phyloP scores from a whole-genome alignment of 108 stramenopile species.

The Skeletonema grethae region DNA sequence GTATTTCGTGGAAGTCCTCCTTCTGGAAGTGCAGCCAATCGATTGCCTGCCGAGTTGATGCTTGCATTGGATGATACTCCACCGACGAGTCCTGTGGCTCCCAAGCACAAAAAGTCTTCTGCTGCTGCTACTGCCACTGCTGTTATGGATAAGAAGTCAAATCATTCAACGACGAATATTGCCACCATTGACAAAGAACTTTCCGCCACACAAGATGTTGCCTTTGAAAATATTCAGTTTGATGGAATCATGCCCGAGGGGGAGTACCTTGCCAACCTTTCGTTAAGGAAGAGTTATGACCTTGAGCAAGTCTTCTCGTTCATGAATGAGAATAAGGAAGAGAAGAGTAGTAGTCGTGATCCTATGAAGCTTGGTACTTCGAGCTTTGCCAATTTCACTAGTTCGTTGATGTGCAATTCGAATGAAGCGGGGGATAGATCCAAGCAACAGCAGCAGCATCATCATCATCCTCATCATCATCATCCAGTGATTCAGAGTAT shows the following conservation, averaged over 20 bases:
- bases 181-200: constrained; percentile 29
- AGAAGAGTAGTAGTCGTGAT: neutral
- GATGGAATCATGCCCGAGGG: constrained; percentile 16
- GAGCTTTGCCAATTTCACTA: neutral
- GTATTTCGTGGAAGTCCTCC: constrained; percentile 23
- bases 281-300: constrained; percentile 41
- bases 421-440: neutral
- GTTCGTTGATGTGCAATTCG: neutral
- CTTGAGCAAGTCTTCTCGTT: constrained; percentile 41
- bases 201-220: constrained; percentile 15
- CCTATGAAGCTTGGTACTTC: neutral
- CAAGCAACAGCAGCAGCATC: neutral
- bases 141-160: neutral
- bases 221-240: constrained; percentile 12
- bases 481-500: constrained; percentile 25
- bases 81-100: neutral
- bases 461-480: no score
- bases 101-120: neutral
- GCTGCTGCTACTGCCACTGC: no score
- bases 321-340: constrained; percentile 20
- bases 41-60: constrained; percentile 22
- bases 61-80: constrained; percentile 23
- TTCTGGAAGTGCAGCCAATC: neutral
- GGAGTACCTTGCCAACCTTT: constrained; percentile 21
- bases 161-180: neutral